Evolutionary conservation across 768 basidiomycete genomes (phyloP).

Genomic region (Boletellus emodensis): DNA sequence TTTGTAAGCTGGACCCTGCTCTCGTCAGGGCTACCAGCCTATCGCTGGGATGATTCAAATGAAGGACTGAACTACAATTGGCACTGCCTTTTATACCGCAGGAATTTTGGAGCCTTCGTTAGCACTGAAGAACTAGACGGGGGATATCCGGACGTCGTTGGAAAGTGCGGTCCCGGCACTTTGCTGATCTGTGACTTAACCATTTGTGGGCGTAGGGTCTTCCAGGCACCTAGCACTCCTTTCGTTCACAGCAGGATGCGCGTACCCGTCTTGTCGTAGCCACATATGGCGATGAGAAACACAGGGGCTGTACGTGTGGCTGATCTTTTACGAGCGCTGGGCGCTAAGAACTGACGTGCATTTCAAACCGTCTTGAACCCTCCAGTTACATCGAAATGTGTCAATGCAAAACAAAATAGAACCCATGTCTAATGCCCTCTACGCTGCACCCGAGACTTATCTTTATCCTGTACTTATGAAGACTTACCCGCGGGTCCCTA

Average conservation of each 20-base stretch:
- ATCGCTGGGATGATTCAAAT: too few species aligned
- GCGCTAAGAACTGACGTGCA: neutral
- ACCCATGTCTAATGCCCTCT: neutral
- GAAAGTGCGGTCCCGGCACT: constrained; percentile 8
- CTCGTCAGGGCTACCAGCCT: too few species aligned
- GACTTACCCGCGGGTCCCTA: neutral
- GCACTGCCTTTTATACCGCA: too few species aligned
- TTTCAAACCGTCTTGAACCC: neutral
- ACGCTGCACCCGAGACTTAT: neutral
- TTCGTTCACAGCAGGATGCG: too few species aligned
- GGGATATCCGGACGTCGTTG: constrained; percentile 1
- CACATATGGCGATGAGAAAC: neutral
- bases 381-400: neutral
- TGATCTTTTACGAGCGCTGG: too few species aligned
- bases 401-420: neutral
- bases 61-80: too few species aligned
- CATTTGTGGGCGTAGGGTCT: constrained; percentile 8
- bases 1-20: too few species aligned
- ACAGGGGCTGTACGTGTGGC: neutral
- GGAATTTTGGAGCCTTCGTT: too few species aligned
- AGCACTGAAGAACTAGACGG: constrained; percentile 12
- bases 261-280: neutral
- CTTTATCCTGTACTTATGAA: too few species aligned
- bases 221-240: neutral
- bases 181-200: neutral